Base-by-base conservation (phyloP, 108 stramenopile species). In the Fistulifera solaris region DNA sequence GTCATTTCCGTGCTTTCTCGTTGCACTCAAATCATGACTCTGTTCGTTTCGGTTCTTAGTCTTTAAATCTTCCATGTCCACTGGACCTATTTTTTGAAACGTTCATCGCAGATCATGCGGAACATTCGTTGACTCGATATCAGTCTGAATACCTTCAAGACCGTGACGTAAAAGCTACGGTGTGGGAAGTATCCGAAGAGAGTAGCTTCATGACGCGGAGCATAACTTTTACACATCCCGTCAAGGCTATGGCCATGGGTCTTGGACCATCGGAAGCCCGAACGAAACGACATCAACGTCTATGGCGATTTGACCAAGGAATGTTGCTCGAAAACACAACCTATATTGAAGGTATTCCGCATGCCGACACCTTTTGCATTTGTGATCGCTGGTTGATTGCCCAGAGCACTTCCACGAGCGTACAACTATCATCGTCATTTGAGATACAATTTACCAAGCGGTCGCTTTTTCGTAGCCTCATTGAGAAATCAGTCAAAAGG, bases 31-130 rank as follows among this genome's bases (percentile, higher is more conserved):
- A 40, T 40, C 40, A 40, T 40, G 40, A 14, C 40, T 14, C 40
- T 11, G 11, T 40, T 40, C 40, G 14, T 13, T 11, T 13, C 14
- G 40, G 14, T 17, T 11, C 6, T 45, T 6, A 45, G 16, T 45
- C 19, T 17, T 11, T 17, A 8, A 11, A 45, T 52, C 31, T 54
- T 8, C 16, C 38, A 3, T 76, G 78, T 31, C 67, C 80, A 0
- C 50, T 85, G 25, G 66, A 73, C 14, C 50, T 69, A 2, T 89
- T 83, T 35, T 83, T 63, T 43, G 46, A 62, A 27, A 27, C 67
- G 6, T 89, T 85, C 52, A 42, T 89, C 2, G 68, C 72, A 3
- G 71, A 89, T 47, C 70, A 81, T 55, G 88, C 88, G 5, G 71
- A 68, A 7, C 66, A 77, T 62, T 76, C 88, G 14, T 68, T 85